Base-by-base conservation (phyloP, 2,329 filamentous ascomycete genomes). In the Knufia petricola region DNA sequence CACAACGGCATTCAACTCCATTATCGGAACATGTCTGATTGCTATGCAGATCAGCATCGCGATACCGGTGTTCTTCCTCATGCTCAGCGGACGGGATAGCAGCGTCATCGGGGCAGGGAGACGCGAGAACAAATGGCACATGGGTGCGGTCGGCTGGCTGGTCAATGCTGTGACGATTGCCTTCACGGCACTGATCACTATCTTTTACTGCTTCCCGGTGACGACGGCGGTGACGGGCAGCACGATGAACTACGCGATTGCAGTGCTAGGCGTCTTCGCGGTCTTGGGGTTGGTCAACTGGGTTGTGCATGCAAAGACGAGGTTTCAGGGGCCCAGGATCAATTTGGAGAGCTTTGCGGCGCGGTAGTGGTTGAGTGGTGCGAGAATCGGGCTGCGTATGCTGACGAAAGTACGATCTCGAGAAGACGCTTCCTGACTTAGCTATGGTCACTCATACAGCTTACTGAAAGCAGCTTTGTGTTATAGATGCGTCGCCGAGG, bases 271-370 rank as follows among this genome's bases (percentile, higher is more conserved):
- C 12, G 57, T 63, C 2, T 58, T 68, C 9, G 55, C 67, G 3
- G 48, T 63, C 24, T 59, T 69, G 38, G 61, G 77, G 42, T 62
- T 80, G 10, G 54, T 69, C 3, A 84, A 79, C 79, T 84, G 84
- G 63, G 70, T 82, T 54, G 69, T 69, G 1, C 76, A 78, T 59
- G 81, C 79, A 6, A 68, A 79, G 45, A 80, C 78, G 64, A 73
- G 77, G 53, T 84, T 84, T 57, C 79, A 69, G 2, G 81, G 81
- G 0, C 81, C 81, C 20, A 28, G 19, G 26, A 42, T 42, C 21
- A 28, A 42, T 9, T 42, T 42, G 19, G 15, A 8, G 39, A 42
- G 23, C n/a, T n/a, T n/a, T n/a, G n/a, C n/a, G n/a, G n/a, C n/a
- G n/a, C n/a, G n/a, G n/a, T n/a, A n/a, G n/a, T n/a, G n/a, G n/a